A percentile compares a stretch with the other conserved stretches of the same genome.
phyloP scores from a whole-genome alignment of 371 early-diverging fungal species.

The Mucor sp. region DNA sequence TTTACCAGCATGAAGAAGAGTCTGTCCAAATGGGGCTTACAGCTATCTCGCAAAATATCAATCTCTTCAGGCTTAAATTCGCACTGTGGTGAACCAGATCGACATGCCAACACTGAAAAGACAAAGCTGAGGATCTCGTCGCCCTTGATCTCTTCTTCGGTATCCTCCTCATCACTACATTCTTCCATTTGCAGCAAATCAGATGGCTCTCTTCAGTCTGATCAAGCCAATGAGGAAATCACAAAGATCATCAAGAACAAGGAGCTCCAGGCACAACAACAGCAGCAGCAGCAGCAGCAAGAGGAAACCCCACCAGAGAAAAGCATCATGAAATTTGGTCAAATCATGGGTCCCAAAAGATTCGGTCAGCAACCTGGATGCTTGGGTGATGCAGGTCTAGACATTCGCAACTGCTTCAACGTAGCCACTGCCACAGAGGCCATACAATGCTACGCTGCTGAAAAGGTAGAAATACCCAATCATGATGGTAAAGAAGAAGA shows the following conservation, averaged over 20 bases:
- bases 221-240: neutral
- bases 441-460: constrained; percentile 22
- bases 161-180: neutral
- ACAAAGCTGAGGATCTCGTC: constrained; percentile 1
- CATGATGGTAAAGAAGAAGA: constrained; percentile 1
- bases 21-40: constrained; percentile 5
- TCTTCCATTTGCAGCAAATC: neutral
- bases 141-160: neutral
- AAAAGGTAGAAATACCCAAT: constrained; percentile 12
- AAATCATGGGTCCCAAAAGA: constrained; percentile 21
- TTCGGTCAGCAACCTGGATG: constrained; percentile 29
- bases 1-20: constrained; percentile 4
- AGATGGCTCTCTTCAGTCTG: neutral
- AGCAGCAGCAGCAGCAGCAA: neutral
- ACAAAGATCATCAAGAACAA: neutral
- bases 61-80: neutral
- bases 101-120: neutral
- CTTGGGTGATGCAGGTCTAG: constrained; percentile 32
- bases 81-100: neutral
- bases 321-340: constrained; percentile 21
- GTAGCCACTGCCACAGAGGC: constrained; percentile 30
- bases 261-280: neutral
- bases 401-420: constrained; percentile 32
- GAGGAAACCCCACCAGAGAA: neutral
- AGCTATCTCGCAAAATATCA: constrained; percentile 5